Base-by-base conservation (phyloP, 1,284 basidiomycete species). In the Cryptococcus jaspeensis region DNA sequence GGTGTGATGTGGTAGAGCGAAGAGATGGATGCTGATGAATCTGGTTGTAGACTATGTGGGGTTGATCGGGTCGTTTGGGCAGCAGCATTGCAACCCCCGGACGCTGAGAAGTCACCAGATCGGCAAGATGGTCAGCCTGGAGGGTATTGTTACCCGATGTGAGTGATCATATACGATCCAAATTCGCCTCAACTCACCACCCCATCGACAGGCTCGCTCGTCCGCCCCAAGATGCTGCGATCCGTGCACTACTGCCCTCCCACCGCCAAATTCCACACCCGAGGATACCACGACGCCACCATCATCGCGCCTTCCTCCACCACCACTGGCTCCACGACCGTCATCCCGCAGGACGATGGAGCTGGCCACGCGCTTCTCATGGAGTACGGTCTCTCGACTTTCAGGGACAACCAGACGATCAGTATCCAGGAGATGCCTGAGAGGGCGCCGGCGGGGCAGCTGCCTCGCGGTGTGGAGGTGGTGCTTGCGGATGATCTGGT, bases 341-440 rank as follows among this genome's bases (percentile, higher is more conserved):
- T 91, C n/a, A 84, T 94, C 38, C 96, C 96, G 0, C 89, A 92
- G 74, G 87, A 87, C 45, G 94, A 99, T 73, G 92, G 93, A 47
- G 88, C 93, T 55, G 92, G 92, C 2, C 86, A 88, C 71, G 81
- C 86, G 6, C 81, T 99, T 47, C 84, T 93, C 70, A 97, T 89
- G 71, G 96, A 99, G 80, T 99, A 87, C 72, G 96, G 96, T 12
- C 82, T 89, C 61, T 92, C 90, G 70, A 85, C 88, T 5, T 99
- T 96, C 82, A 84, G 91, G 56, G 96, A 99, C 78, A 91, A 98
- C 78, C 96, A 99, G 79, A 87, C 92, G 64, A 92, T 99, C 72
- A 92, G 88, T 72, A 97, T 99, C 61, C 96, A 99, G 78, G 96
- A 99, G 75, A 99, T 99, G 95, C 96, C 96, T 1, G 96, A 99